phyloP scores from a whole-genome alignment of 768 basidiomycete genomes.

The Imleria badia region DNA sequence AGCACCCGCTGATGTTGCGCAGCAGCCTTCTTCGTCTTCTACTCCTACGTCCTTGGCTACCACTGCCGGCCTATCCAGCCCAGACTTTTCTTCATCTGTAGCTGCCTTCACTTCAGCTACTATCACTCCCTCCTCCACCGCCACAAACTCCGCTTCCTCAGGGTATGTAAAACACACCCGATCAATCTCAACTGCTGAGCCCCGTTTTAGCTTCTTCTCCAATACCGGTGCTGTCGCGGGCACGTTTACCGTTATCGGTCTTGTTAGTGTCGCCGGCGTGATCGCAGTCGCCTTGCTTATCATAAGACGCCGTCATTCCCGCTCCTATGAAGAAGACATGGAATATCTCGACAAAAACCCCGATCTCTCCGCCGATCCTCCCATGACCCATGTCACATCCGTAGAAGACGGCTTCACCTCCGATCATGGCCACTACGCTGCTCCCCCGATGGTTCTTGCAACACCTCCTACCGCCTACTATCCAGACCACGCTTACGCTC shows the following conservation, averaged over 20 bases:
- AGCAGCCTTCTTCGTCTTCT: conserved; percentile 3
- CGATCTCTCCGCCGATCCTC: conserved; percentile 7
- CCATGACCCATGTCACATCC: conserved; percentile 7
- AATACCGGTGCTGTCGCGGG: conserved; percentile 48
- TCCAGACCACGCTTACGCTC: conserved; percentile 16
- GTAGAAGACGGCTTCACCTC: conserved; percentile 16
- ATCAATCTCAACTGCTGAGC: background rate
- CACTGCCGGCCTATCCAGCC: background rate
- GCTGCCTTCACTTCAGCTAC: background rate
- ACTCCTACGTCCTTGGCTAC: background rate
- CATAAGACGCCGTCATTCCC: conserved; percentile 30
- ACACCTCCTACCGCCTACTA: conserved; percentile 25
- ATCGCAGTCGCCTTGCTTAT: conserved; percentile 30
- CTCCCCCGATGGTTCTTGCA: conserved; percentile 16
- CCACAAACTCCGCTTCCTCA: conserved; percentile 17
- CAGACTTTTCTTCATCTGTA: background rate
- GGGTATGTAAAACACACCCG: conserved; percentile 12
- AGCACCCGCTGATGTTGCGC: background rate
- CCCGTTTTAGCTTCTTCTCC: conserved; percentile 41
- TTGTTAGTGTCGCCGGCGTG: conserved; percentile 35
- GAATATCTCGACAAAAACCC: conserved; percentile 29
- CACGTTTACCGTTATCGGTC: conserved; percentile 42
- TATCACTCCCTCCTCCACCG: conserved; percentile 14
- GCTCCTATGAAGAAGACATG: conserved; percentile 26
- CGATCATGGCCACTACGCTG: conserved; percentile 24